Conservation (phyloP, 805 yeast species). For the Myxozyma neotropica region DNA sequence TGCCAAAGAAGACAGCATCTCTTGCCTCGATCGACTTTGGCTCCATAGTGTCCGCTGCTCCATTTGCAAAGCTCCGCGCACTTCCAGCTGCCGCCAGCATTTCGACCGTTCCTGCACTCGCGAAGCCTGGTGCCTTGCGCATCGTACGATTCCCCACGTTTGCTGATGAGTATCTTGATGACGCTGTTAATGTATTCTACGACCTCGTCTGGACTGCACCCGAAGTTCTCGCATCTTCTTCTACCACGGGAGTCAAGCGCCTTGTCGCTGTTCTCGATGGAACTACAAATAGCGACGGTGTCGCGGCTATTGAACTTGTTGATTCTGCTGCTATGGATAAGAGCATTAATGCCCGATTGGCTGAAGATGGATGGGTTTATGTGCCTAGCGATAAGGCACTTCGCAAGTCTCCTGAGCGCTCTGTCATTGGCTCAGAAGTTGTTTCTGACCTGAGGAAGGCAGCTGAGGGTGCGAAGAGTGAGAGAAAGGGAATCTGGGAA, state of each 20-base stretch:
- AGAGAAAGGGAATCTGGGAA: slow-evolving; percentile 70
- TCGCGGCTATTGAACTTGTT: slow-evolving; percentile 23
- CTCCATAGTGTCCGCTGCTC: slow-evolving; percentile 20
- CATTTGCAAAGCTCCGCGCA: slow-evolving; percentile 19
- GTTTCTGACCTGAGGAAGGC: slow-evolving; percentile 13
- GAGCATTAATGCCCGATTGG: slow-evolving; percentile 31
- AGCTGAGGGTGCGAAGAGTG: slow-evolving; percentile 61
- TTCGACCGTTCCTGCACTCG: slow-evolving; percentile 31
- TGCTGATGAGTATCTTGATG: slow-evolving; percentile 30
- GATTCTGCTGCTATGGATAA: slow-evolving; percentile 27
- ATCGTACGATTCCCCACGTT: slow-evolving; percentile 29
- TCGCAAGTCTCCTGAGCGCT: slow-evolving; percentile 10
- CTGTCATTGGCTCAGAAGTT: slow-evolving; percentile 8
- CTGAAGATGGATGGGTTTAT: slow-evolving; percentile 31
- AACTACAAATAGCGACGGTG: slow-evolving; percentile 12
- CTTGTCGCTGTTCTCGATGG: slow-evolving; percentile 32
- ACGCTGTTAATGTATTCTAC: slow-evolving; percentile 23
- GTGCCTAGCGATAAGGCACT: slow-evolving; percentile 26
- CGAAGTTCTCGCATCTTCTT: slow-evolving; percentile 8
- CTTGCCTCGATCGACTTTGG: slow-evolving; percentile 29
- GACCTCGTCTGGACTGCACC: slow-evolving; percentile 27
- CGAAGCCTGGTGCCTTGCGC: slow-evolving; percentile 26
- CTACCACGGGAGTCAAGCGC: slow-evolving; percentile 12
- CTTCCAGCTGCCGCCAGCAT: slow-evolving; percentile 16
- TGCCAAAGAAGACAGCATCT: slow-evolving; percentile 13